Evolutionary conservation across 257 asterid genomes (phyloP).

Genomic region (Perilla frutescens): DNA sequence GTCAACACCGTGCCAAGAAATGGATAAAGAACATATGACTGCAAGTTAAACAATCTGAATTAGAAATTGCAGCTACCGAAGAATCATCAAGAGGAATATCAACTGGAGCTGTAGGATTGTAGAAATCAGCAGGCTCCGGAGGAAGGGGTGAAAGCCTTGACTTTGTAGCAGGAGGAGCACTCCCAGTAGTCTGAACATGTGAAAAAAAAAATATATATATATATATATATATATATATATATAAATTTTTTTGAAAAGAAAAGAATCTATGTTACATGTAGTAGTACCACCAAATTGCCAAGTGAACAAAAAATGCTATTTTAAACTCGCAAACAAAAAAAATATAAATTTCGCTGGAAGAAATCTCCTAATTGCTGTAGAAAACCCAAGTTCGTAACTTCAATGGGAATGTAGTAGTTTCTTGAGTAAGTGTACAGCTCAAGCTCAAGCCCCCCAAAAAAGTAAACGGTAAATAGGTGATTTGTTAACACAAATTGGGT

Average conservation of each 20-base stretch:
- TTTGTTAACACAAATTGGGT: slow-evolving; percentile 9
- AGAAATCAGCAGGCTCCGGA: slow-evolving; percentile 97
- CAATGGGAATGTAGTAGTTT: background rate
- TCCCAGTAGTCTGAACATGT: slow-evolving; percentile 63
- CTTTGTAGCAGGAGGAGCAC: slow-evolving; percentile 75
- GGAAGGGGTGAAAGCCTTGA: slow-evolving; percentile 96
- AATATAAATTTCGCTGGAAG: slow-evolving; percentile 4
- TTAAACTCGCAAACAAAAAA: background rate
- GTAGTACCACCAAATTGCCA: slow-evolving; percentile 15
- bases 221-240: background rate
- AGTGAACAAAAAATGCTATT: background rate
- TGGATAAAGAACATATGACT: background rate
- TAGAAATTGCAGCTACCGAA: slow-evolving; percentile 51
- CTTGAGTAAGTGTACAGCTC: slow-evolving; percentile 6
- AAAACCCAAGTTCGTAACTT: background rate
- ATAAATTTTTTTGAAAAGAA: background rate
- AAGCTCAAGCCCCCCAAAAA: background rate
- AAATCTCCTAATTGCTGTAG: background rate
- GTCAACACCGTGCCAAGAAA: slow-evolving; percentile 12
- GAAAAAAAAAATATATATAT: background rate
- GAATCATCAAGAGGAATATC: slow-evolving; percentile 83
- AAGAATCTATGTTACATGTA: background rate
- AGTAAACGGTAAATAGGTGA: background rate
- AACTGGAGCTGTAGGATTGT: slow-evolving; percentile 79
- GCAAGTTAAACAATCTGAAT: slow-evolving; percentile 24